Percentiles rank a stretch among this genome's conserved stretches.
phyloP scores from a whole-genome alignment of 768 basidiomycete genomes.

The Lanmaoa pseudosensibilis region DNA sequence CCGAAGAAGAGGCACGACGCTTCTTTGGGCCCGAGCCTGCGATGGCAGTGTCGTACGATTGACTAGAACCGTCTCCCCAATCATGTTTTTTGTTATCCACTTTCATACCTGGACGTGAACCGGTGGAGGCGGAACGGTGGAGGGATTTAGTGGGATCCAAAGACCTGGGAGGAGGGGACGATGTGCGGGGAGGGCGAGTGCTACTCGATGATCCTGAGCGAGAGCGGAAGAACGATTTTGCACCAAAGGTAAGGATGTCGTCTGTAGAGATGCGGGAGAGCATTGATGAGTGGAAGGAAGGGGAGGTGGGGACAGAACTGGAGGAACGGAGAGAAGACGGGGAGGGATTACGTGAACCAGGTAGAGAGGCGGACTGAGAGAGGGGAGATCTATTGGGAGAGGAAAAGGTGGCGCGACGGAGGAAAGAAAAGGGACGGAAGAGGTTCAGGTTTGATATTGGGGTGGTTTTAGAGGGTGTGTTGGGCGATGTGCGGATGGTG shows the following conservation, averaged over 20 bases:
- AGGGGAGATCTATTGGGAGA: conserved; percentile 9
- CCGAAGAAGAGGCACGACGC: conserved; percentile 28
- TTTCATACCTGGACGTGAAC: conserved; percentile 10
- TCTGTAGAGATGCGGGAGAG: conserved; percentile 28
- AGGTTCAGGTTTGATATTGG: conserved; percentile 17
- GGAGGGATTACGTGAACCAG: conserved; percentile 11
- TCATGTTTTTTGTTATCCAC: neutral
- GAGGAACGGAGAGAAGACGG: conserved; percentile 16
- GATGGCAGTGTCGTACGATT: neutral
- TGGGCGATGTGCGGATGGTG: conserved; percentile 17
- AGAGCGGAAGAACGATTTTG: conserved; percentile 32
- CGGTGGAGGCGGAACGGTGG: conserved; percentile 23
- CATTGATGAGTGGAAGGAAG: conserved; percentile 6
- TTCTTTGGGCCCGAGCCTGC: conserved; percentile 8
- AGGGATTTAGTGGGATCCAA: conserved; percentile 5
- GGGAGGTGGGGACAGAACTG: conserved; percentile 17
- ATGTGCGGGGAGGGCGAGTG: conserved; percentile 1
- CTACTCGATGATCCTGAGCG: conserved; percentile 19
- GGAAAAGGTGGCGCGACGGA: conserved; percentile 17
- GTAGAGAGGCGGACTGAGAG: conserved; percentile 14
- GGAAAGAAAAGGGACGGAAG: conserved; percentile 22
- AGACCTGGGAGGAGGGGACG: conserved; percentile 19
- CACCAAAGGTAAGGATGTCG: conserved; percentile 31
- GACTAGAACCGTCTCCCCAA: conserved; percentile 2
- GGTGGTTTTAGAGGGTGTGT: neutral